Base-by-base conservation (phyloP, 2,329 filamentous ascomycete species). In the Colletotrichum sp. region DNA sequence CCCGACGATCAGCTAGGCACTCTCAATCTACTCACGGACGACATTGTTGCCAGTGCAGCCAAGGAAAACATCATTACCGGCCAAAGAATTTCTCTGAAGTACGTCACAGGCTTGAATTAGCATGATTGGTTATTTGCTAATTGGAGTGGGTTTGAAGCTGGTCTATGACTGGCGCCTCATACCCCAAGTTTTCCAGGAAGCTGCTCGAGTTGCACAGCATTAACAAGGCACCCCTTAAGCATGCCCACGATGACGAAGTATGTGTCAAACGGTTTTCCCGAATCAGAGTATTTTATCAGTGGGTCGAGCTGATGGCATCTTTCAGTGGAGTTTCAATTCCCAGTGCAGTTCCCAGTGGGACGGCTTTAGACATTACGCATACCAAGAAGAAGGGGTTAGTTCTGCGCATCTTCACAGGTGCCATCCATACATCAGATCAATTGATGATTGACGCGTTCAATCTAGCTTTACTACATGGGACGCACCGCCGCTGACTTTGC, bases 1-100 rank as follows among this genome's bases (percentile, higher is more conserved):
- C 78, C 83, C 3, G 70, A 83, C 4, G 90, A 91, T 75, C 83
- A 91, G 77, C 84, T 89, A 13, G 90, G 90, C 22, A 89, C 87
- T 78, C 84, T 91, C 2, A 91, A 91, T 79, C 84, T 90, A 2
- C 84, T 91, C 66, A 91, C 89, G 13, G 60, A 61, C 36, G 55
- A 72, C 16, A 56, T 55, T 25, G 34, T 72, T 8, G 72, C 68
- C 34, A 55, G 27, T 25, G 48, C 72, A 22, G 68, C 72, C 30
- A 65, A 58, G 15, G 64, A 76, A 64, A 68, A 68, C 18, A 73
- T 76, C n/a, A 30, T 65, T 32, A 65, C 18, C n/a, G 60, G 68
- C 16, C 43, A 65, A 55, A 66, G 71, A 25, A 58, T 79, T 12
- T 77, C 78, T 16, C 55, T 79, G 7, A 76, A 79, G 71, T 78